These are phyloP conservation scores for Thraustochytrium sp. DNA, from an alignment of 352 stramenopile species.

Conservation along the genomic window DNA sequence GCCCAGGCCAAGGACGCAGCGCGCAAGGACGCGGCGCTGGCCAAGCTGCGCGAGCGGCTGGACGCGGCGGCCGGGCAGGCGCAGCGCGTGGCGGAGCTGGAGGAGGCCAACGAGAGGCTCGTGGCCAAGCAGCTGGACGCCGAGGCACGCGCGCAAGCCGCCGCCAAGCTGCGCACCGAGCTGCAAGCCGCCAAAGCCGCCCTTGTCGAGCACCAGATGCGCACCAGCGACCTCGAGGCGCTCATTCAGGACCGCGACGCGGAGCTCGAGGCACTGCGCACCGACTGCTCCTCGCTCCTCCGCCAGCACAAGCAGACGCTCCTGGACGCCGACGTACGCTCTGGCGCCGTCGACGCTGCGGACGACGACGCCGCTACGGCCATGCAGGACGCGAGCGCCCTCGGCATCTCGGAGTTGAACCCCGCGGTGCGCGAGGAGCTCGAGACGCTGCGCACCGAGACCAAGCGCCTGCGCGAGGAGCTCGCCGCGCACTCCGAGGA, in stretches of 20 bases:
- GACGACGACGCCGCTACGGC: neutral
- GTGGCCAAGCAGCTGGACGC: neutral
- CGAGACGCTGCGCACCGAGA: conserved; percentile 3
- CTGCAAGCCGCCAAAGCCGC: neutral
- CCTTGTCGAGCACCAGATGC: neutral
- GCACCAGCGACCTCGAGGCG: neutral
- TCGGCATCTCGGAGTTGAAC: conserved; percentile 28
- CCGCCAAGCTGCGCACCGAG: neutral
- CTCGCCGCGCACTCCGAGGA: neutral
- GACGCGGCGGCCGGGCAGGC: neutral
- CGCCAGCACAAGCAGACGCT: neutral
- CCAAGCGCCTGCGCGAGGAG: neutral
- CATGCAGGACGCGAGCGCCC: too few species aligned
- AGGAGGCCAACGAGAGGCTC: neutral
- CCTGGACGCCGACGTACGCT: neutral
- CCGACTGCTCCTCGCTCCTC: neutral
- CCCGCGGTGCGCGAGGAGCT: conserved; percentile 13
- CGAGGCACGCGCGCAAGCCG: neutral
- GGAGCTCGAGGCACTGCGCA: neutral
- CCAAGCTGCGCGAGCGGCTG: neutral
- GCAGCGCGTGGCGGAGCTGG: neutral
- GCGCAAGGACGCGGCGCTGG: conserved; percentile 14
- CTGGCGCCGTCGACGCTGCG: neutral
- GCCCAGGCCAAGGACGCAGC: neutral
- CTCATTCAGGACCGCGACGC: neutral